Conservation (phyloP, 257 asterid genomes). For the Lycium ferocissimum region DNA sequence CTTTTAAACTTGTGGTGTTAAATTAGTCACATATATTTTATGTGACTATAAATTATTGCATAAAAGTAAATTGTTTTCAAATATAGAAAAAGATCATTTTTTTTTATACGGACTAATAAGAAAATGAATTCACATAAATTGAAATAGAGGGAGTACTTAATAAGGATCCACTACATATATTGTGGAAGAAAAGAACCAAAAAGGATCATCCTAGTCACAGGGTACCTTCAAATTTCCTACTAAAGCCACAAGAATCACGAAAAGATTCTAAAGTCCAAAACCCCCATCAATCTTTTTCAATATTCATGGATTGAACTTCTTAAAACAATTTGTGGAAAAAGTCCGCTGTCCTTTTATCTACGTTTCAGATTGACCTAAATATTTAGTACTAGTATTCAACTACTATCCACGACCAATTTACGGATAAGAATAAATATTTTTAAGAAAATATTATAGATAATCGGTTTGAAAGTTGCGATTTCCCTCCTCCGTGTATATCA, state of each 20-base stretch:
- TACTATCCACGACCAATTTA: background rate
- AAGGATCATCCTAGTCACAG: background rate
- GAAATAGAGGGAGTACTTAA: too few relatives aligned
- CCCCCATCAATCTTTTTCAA: slow-evolving; percentile 9
- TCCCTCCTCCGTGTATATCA: too few relatives aligned
- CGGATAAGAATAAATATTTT: background rate
- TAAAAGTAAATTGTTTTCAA: too few relatives aligned
- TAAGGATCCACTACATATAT: background rate
- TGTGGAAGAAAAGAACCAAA: background rate
- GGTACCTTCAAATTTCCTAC: background rate
- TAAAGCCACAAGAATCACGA: background rate
- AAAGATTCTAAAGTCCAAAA: background rate
- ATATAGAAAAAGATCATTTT: too few relatives aligned
- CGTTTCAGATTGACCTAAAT: background rate
- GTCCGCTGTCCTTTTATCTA: background rate
- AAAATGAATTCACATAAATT: too few relatives aligned
- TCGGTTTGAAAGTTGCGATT: background rate
- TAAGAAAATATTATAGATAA: too few relatives aligned
- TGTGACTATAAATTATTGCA: too few relatives aligned
- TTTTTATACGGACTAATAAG: too few relatives aligned
- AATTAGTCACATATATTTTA: too few relatives aligned
- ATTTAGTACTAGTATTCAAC: background rate
- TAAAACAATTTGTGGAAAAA: background rate
- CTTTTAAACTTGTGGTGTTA: too few relatives aligned
- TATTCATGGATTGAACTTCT: background rate